A percentile compares a stretch with the other conserved stretches of the same genome.
These are phyloP conservation scores for Cytospora paraplurivora DNA, from an alignment of 2,329 filamentous ascomycete genomes.

Conservation along the genomic window DNA sequence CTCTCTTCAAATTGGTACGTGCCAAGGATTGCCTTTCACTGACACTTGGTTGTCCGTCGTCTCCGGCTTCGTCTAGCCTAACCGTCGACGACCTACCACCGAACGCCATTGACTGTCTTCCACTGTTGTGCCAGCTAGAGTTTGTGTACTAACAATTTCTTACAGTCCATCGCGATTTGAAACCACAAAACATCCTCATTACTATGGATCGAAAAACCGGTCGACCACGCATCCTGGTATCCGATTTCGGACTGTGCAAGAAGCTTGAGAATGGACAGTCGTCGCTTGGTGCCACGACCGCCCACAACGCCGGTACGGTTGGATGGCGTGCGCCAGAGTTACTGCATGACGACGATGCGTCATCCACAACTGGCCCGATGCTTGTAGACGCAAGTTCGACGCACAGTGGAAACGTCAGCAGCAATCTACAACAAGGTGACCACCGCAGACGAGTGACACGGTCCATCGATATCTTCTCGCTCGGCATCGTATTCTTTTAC, in stretches of 20 bases:
- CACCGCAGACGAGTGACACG: conserved; percentile 76
- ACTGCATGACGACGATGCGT: conserved; percentile 75
- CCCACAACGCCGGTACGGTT: conserved; percentile 88
- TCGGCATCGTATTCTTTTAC: conserved; percentile 98
- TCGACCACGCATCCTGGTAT: conserved; percentile 84
- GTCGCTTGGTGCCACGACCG: conserved; percentile 91
- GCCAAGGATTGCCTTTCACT: rapidly evolving
- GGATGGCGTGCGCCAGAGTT: conserved; percentile 97
- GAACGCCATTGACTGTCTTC: too few species aligned
- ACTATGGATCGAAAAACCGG: conserved; percentile 66
- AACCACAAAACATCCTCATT: conserved; percentile 96
- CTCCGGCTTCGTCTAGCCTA: too few species aligned
- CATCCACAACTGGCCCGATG: conserved; percentile 45
- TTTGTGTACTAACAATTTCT: not conserved
- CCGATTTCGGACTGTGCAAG: conserved; percentile 97
- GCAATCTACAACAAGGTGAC: conserved; percentile 43
- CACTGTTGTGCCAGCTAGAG: too few species aligned
- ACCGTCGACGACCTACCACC: too few species aligned
- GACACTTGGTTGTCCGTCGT: too few species aligned
- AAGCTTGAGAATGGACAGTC: conserved; percentile 93
- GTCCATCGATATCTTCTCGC: conserved; percentile 95
- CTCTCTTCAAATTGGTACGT: conserved; percentile 73
- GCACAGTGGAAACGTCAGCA: conserved; percentile 63
- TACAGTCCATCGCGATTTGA: conserved; percentile 82
- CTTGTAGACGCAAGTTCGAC: conserved; percentile 55